Evolutionary conservation across 768 basidiomycete genomes (phyloP), one percentile per base, ranked within the genome.

Genomic region (Pisolithus microcarpus): DNA sequence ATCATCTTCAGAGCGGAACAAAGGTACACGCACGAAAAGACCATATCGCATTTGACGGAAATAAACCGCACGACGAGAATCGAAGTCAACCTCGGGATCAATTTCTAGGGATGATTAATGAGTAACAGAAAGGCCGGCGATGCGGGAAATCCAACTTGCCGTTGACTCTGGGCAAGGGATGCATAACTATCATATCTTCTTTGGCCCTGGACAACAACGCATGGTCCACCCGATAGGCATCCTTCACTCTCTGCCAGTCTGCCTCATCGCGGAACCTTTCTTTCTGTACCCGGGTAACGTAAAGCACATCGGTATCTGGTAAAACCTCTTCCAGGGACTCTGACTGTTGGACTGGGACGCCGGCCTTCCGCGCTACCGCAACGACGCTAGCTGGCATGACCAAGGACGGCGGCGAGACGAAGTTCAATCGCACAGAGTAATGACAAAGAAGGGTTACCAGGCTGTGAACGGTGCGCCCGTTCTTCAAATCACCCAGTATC

Each of bases 41-140:
- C 95, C 95, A 64, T 96, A 95, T 51, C 93, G 84, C 94, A 96
- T 97, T 64, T 97, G 94, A 37, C 95, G 84, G 86, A 98, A 97
- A 71, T 97, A 98, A 19, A 91, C 92, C 2, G 94, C 94, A 10
- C 94, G 80, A 26, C 89, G 81, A 7, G 82, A 87, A 67, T 98
- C 95, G 58, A 94, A 97, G 69, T 99, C 96, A 42, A 99, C 94
- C 66, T 95, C 94, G 3, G 92, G 91, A 65, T 97, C 95, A 60
- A 99, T 97, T 86, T 99, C 96, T 92, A 58, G 4, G n/a, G 28
- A 10, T 18, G 23, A 54, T 15, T 42, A 16, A 36, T 34, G 52
- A 10, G 52, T 64, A 50, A 61, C 51, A 52, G 26, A 38, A 28
- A 21, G 28, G 16, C 37, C 7, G 9, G n/a, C 23, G 15, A 44